Evolutionary conservation across 768 basidiomycete genomes (phyloP).

Genomic region (Dentipellis fragilis): DNA sequence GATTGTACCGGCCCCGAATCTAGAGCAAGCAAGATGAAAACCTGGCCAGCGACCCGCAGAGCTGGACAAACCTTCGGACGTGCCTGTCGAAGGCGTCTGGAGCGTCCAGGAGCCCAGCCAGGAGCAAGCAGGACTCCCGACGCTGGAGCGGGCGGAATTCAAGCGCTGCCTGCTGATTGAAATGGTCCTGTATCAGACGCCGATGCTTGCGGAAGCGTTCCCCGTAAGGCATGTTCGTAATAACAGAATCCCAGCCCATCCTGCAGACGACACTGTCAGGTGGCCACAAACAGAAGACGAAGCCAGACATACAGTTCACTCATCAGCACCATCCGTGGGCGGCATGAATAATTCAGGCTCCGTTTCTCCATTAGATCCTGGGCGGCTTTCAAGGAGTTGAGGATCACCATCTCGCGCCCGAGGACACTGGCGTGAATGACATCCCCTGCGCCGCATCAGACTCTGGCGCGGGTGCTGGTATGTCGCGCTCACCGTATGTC

Average conservation of each 20-base stretch:
- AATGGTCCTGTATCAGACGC: constrained; percentile 18
- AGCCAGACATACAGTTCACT: constrained; percentile 16
- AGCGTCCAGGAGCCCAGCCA: constrained; percentile 16
- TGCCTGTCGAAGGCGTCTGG: constrained; percentile 19
- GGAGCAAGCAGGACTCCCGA: constrained; percentile 18
- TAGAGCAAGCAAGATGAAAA: constrained; percentile 6
- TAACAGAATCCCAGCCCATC: constrained; percentile 12
- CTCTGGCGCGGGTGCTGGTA: background rate
- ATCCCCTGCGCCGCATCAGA: constrained; percentile 18
- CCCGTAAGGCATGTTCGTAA: constrained; percentile 17
- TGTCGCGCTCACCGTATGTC: constrained; percentile 17
- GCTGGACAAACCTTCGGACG: constrained; percentile 15
- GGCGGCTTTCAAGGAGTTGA: constrained; percentile 24
- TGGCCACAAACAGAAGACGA: background rate
- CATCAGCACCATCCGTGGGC: constrained; percentile 21
- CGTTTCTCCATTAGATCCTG: constrained; percentile 25
- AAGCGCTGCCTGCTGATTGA: constrained; percentile 9
- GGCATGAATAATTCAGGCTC: constrained; percentile 23
- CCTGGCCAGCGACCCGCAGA: background rate
- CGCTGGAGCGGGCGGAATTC: constrained; percentile 17
- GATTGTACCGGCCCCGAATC: constrained; percentile 21
- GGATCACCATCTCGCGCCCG: constrained; percentile 19
- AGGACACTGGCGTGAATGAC: constrained; percentile 22
- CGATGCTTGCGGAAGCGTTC: constrained; percentile 20
- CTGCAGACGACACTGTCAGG: constrained; percentile 3